Base-by-base conservation (phyloP, 352 stramenopile species). In the Phytophthora nicotianae region DNA sequence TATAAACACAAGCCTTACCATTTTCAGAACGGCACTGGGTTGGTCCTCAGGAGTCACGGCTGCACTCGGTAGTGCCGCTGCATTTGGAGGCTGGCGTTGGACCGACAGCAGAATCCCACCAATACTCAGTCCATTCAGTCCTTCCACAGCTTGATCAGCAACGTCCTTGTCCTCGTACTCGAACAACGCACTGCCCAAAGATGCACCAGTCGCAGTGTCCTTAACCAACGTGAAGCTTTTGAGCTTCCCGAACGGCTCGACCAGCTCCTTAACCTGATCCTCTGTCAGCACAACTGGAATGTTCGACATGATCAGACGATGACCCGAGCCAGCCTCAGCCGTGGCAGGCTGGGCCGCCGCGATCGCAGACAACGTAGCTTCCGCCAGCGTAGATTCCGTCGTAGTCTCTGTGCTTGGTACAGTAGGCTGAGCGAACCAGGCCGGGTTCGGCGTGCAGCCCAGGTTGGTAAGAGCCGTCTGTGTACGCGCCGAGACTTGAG, bases 391-490 rank as follows among this genome's bases (percentile, higher is more conserved):
- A 13, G 52, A 29, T 3, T 72, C 63, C 19, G 40, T 23, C 7
- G 41, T 41, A 4, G 21, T 27, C 11, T 40, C 40, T 20, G 33
- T 23, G 27, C 60, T 60, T 20, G 57, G 21, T 9, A 79, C 26
- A 38, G 68, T 47, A 19, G 70, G 41, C 8, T 83, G 65, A 8
- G 80, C 73, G 47, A 96, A 96, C 84, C 84, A 95, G 14, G 75
- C 71, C 21, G 84, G 86, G 42, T 93, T 96, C 1, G 86, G 84
- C 1, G 80, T 88, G 49, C 88, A 96, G 5, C 88, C 88, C 19
- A 96, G 74, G 45, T 93, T 93, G 11, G 81, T 72, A 4, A 96
- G 70, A 35, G 86, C 88, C 0, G 88, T 93, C 47, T 96, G 88
- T 2, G 88, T 79, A 26, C 84, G 80, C 4, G 85, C 59, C 10